These are phyloP conservation scores for Beverwykella pulmonaria DNA, from an alignment of 495 filamentous ascomycete species.

Conservation along the genomic window DNA sequence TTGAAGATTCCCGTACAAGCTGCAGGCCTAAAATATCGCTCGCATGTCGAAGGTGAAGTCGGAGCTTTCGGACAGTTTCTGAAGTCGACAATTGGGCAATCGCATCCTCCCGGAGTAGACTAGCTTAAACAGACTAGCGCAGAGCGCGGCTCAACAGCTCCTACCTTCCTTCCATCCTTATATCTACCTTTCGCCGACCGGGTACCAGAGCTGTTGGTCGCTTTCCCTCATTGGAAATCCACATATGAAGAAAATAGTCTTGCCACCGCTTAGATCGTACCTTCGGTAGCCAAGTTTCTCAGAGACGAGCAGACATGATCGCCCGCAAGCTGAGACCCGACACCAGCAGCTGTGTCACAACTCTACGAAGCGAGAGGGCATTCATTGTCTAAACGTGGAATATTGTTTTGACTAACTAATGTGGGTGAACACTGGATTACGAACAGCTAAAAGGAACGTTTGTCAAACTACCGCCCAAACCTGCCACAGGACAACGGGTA, in stretches of 20 bases:
- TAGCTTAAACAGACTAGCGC: not conserved
- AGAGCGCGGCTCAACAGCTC: not conserved
- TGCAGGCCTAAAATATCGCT: not conserved
- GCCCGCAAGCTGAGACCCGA: too few species aligned
- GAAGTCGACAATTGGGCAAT: not conserved
- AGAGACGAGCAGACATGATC: too few species aligned
- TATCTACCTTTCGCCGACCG: not conserved
- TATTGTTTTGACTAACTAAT: not conserved
- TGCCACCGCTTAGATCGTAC: too few species aligned
- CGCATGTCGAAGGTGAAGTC: not conserved
- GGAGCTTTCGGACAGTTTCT: not conserved
- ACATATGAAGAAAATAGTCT: too few species aligned
- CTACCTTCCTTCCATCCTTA: not conserved
- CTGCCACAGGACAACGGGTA: constrained; percentile 20
- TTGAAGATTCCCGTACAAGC: not conserved
- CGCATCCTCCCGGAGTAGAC: not conserved
- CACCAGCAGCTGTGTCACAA: not conserved
- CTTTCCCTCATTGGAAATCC: too few species aligned
- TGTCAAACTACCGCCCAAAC: constrained; percentile 27
- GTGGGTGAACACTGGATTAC: not conserved
- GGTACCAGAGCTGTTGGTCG: too few species aligned
- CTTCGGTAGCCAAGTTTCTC: too few species aligned
- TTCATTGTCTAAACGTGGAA: not conserved
- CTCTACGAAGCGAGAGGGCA: not conserved
- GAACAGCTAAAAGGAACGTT: not conserved